Base-by-base conservation (phyloP, 257 asterid species). In the Handroanthus guayacan region DNA sequence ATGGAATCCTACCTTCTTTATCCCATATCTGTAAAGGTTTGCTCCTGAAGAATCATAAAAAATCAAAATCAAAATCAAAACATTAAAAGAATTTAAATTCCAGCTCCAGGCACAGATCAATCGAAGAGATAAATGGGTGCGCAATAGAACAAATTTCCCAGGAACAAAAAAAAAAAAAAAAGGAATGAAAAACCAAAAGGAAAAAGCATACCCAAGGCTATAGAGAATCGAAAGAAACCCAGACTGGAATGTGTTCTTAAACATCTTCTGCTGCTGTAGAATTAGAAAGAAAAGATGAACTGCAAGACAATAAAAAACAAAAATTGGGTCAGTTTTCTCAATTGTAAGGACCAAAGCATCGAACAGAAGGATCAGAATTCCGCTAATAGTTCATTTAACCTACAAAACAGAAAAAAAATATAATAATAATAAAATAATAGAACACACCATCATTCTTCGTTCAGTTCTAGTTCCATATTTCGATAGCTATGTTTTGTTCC, bases 11-110 rank as follows among this genome's bases (percentile, higher is more conserved):
- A 89, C 99, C 96, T 88, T 92, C 98, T 86, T 92, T 95, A 80
- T 92, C 98, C 98, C 99, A 92, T 71, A 95, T 95, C 92, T 95
- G 99, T 81, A 95, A 78, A 68, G 99, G 99, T 85, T 95, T 95
- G 87, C 99, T 95, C 94, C 98, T 95, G 88, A 66, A 69, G 47
- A 69, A 76, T 20, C 61, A 55, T 54, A 56, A 64, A 1, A 61
- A 61, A 36, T 9, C 58, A 38, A 65, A 20, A 69, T 43, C 5
- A 71, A 71, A 48, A 50, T 37, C 47, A 64, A 3, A 61, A 43
- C 37, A 14, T 70, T 50, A 69, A 64, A 13, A 60, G 31, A 17
- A 31, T 5, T 3, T 6, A 17, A 75, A 12, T 6, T 9, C 17
- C 50, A 38, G 70, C 74, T 72, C 67, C 25, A 31, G 52, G 9